Percentiles rank a stretch among this genome's conserved stretches.
Conservation (phyloP, 169 alveolate genomes). For the Amoebophrya sp. region DNA sequence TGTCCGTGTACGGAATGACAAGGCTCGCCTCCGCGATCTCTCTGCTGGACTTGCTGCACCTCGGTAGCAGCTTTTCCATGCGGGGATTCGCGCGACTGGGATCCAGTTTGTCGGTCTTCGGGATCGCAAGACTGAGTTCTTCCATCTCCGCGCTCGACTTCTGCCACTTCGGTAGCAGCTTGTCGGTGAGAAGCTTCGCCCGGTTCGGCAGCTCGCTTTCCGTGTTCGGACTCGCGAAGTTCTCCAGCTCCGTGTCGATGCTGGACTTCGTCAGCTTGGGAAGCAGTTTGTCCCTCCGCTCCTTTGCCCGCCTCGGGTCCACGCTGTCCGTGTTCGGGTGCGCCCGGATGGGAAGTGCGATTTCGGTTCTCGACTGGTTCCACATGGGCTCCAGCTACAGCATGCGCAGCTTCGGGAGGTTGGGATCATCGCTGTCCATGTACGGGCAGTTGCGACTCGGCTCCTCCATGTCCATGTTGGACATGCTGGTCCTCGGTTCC, state of each 20-base stretch:
- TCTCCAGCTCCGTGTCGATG: background rate
- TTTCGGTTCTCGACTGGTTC: slow-evolving; percentile 31
- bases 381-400: slow-evolving; percentile 13
- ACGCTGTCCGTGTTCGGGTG: background rate
- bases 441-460: slow-evolving; percentile 31
- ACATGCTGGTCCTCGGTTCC: slow-evolving; percentile 18
- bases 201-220: background rate
- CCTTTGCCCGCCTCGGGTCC: background rate
- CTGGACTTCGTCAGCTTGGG: slow-evolving; percentile 29
- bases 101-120: background rate
- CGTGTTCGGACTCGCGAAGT: background rate
- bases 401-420: slow-evolving; percentile 1
- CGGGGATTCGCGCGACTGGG: background rate
- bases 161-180: background rate
- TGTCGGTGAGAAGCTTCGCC: background rate
- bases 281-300: background rate
- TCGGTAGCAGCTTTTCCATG: background rate
- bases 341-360: background rate
- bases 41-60: background rate
- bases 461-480: background rate
- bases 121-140: background rate
- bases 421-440: slow-evolving; percentile 10
- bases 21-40: background rate
- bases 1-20: background rate
- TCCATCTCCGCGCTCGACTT: background rate